These are phyloP conservation scores for Inonotus hispidus DNA, from an alignment of 1,284 basidiomycete species.

Conservation along the genomic window DNA sequence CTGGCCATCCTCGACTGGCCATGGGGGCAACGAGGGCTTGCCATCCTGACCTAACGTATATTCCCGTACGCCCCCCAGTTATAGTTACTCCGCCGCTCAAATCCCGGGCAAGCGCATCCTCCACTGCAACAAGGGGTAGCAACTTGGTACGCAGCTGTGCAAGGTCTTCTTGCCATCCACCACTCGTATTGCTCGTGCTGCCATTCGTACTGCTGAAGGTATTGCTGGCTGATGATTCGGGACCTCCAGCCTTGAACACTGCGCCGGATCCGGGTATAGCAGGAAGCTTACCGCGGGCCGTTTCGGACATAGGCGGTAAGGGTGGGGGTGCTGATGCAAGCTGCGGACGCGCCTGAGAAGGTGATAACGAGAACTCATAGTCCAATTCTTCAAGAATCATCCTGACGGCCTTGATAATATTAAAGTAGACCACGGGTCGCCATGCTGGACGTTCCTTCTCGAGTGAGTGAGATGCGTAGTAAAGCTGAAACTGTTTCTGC, in stretches of 20 bases:
- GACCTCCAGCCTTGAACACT: neutral
- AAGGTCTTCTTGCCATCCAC: conserved; percentile 40
- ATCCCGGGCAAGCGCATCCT: conserved; percentile 61
- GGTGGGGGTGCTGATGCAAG: conserved; percentile 27
- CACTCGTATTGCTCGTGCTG: neutral
- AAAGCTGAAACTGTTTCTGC: conserved; percentile 76
- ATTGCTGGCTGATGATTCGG: neutral
- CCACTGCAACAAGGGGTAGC: conserved; percentile 58
- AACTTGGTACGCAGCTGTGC: conserved; percentile 49
- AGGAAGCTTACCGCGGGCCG: conserved; percentile 16
- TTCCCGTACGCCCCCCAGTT: conserved; percentile 43
- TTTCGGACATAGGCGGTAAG: conserved; percentile 18
- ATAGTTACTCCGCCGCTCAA: conserved; percentile 59
- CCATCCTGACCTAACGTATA: conserved; percentile 34
- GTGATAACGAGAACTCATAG: conserved; percentile 39
- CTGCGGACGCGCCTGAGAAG: conserved; percentile 9
- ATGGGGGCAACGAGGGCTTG: conserved; percentile 19
- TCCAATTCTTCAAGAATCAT: conserved; percentile 72
- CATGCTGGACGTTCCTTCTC: conserved; percentile 67
- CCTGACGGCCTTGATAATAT: conserved; percentile 71
- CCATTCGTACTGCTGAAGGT: neutral
- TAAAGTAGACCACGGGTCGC: conserved; percentile 75
- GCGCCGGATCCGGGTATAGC: conserved; percentile 11
- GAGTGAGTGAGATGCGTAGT: conserved; percentile 63
- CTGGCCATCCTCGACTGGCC: conserved; percentile 11